Evolutionary conservation across 148 eudicot genomes (phyloP).

Genomic region (Rhododendron mucronatum): DNA sequence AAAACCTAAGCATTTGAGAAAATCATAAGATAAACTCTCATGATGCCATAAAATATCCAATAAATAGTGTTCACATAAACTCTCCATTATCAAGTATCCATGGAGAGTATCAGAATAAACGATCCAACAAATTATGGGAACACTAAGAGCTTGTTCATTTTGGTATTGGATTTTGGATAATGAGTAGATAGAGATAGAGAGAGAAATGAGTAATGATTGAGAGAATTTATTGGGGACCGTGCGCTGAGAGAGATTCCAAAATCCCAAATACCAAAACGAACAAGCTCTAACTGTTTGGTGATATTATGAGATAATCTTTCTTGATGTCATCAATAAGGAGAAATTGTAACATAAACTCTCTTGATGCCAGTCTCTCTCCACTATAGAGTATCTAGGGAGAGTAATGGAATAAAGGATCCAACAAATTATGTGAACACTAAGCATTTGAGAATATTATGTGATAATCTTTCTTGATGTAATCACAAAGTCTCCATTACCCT

Average conservation of each 20-base stretch:
- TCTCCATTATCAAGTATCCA: not conserved
- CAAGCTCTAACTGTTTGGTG: not conserved
- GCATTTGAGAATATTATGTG: not conserved
- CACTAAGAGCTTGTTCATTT: too few species aligned
- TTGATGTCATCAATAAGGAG: not conserved
- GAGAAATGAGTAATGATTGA: too few species aligned
- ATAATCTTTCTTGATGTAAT: too few species aligned
- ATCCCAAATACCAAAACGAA: too few species aligned
- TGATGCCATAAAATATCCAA: not conserved
- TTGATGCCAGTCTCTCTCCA: not conserved
- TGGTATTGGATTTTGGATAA: too few species aligned
- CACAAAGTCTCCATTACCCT: not conserved
- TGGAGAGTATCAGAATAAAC: not conserved
- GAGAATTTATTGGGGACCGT: too few species aligned
- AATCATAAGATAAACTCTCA: not conserved
- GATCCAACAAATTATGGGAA: not conserved
- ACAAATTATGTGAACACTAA: not conserved
- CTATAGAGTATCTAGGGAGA: not conserved
- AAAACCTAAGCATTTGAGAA: not conserved
- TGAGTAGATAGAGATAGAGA: too few species aligned
- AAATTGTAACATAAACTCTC: not conserved
- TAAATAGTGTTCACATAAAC: too few species aligned
- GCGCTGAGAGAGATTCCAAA: too few species aligned
- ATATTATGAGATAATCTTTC: not conserved
- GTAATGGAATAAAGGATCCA: not conserved